A percentile compares a stretch with the other conserved stretches of the same genome.
Evolutionary conservation across 805 yeast genomes (phyloP).

Genomic region (Saccharomycopsis sp.): DNA sequence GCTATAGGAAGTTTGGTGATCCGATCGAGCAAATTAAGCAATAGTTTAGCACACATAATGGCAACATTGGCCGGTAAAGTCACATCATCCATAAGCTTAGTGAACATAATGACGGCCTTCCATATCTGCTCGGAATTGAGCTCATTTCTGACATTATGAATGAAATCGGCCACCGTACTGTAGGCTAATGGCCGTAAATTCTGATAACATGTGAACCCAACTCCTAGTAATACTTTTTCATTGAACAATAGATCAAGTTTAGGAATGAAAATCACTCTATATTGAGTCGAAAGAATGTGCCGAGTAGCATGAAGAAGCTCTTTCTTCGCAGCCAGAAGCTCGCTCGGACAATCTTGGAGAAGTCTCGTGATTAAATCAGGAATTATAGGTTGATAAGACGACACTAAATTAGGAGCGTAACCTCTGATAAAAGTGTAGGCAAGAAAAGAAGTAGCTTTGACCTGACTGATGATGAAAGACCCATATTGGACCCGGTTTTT

Average conservation of each 20-base stretch:
- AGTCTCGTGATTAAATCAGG: constrained; percentile 85
- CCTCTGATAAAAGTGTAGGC: constrained; percentile 90
- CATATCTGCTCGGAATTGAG: constrained; percentile 77
- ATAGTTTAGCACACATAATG: constrained; percentile 89
- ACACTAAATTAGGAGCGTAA: constrained; percentile 59
- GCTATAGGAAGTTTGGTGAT: constrained; percentile 72
- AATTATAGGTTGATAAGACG: constrained; percentile 50
- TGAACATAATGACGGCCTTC: constrained; percentile 78
- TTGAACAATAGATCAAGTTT: constrained; percentile 81
- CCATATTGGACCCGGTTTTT: constrained; percentile 73
- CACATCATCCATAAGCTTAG: constrained; percentile 73
- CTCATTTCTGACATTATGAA: constrained; percentile 84
- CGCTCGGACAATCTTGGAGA: constrained; percentile 93
- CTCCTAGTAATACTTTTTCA: constrained; percentile 83
- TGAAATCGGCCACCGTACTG: constrained; percentile 91
- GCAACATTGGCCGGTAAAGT: constrained; percentile 83
- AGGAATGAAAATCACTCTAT: constrained; percentile 73
- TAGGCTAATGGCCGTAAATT: constrained; percentile 90
- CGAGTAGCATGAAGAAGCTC: constrained; percentile 91
- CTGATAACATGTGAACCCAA: constrained; percentile 86
- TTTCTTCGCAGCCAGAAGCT: constrained; percentile 82
- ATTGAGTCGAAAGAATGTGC: constrained; percentile 89
- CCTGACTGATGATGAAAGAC: constrained; percentile 88
- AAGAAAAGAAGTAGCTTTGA: constrained; percentile 89
- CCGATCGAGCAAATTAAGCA: constrained; percentile 83